Evolutionary conservation across 768 basidiomycete genomes (phyloP).

Genomic region (Megacollybia marginata): DNA sequence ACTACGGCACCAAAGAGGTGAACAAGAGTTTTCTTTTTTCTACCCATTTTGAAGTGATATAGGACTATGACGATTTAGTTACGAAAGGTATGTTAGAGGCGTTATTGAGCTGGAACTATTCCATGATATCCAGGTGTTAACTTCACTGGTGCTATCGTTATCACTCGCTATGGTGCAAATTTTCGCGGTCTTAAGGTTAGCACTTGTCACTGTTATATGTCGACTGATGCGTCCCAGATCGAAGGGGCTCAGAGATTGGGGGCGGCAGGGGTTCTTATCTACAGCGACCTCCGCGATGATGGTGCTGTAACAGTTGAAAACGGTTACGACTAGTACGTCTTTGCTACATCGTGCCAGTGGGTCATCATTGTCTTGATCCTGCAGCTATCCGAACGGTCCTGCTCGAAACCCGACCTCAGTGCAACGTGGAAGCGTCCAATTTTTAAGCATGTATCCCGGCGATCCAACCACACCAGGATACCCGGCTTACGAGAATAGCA

Average conservation of each 20-base stretch:
- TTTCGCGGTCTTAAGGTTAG: slow-evolving; percentile 66
- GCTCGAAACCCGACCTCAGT: slow-evolving; percentile 56
- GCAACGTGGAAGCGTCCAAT: slow-evolving; percentile 64
- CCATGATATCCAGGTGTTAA: slow-evolving; percentile 38
- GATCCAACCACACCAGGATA: slow-evolving; percentile 41
- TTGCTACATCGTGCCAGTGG: not conserved
- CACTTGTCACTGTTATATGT: not conserved
- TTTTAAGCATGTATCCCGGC: slow-evolving; percentile 49
- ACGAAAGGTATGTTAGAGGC: slow-evolving; percentile 29
- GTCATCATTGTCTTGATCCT: not conserved
- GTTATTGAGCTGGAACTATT: not conserved
- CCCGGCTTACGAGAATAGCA: slow-evolving; percentile 62
- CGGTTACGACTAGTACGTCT: slow-evolving; percentile 40
- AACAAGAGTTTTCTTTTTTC: slow-evolving; percentile 1
- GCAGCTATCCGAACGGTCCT: slow-evolving; percentile 59
- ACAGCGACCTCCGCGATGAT: slow-evolving; percentile 60
- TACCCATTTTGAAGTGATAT: not conserved
- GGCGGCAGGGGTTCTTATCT: slow-evolving; percentile 53
- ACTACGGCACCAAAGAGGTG: slow-evolving; percentile 39
- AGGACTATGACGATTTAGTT: slow-evolving; percentile 57
- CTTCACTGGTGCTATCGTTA: slow-evolving; percentile 48
- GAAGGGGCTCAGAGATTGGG: slow-evolving; percentile 61
- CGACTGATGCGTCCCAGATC: slow-evolving; percentile 24
- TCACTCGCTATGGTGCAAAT: slow-evolving; percentile 50
- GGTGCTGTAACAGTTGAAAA: slow-evolving; percentile 52